Percentiles rank a stretch among this genome's conserved stretches.
Evolutionary conservation across 345 rosid species (phyloP).

Genomic region (Pistacia atlantica): DNA sequence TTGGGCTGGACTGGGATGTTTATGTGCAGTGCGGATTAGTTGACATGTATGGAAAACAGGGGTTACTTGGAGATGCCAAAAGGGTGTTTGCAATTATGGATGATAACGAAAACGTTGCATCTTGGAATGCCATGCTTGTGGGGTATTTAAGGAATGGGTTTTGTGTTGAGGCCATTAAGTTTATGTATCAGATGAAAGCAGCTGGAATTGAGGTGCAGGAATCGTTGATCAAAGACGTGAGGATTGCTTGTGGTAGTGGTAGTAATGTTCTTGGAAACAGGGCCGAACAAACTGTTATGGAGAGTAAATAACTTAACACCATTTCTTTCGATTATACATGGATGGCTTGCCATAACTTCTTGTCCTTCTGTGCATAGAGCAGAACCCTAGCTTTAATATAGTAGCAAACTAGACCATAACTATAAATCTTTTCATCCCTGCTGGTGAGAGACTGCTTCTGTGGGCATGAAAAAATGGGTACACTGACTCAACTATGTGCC

Average conservation of each 20-base stretch:
- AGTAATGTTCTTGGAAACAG: not conserved
- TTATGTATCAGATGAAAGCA: conserved; percentile 67
- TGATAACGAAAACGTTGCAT: conserved; percentile 27
- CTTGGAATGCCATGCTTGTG: conserved; percentile 65
- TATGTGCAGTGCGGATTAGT: conserved; percentile 51
- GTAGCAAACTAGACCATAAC: not conserved
- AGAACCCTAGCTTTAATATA: not conserved
- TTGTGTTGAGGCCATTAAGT: conserved; percentile 57
- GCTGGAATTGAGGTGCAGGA: conserved; percentile 43
- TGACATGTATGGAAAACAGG: conserved; percentile 64
- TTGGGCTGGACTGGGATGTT: conserved; percentile 49
- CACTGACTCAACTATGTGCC: not conserved
- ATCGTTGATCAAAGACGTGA: conserved; percentile 36
- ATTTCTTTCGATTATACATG: not conserved
- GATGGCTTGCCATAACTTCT: not conserved
- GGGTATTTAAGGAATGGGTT: conserved; percentile 49
- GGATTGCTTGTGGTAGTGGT: conserved; percentile 40
- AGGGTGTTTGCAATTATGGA: conserved; percentile 39
- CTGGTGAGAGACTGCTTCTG: not conserved
- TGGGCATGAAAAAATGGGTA: not conserved
- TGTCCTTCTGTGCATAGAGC: not conserved
- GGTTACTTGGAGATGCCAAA: conserved; percentile 50
- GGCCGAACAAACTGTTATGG: not conserved
- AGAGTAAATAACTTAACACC: not conserved
- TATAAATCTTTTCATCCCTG: not conserved